Conservation (phyloP, 2,329 filamentous ascomycete species). For the Microdochium bolleyi region DNA sequence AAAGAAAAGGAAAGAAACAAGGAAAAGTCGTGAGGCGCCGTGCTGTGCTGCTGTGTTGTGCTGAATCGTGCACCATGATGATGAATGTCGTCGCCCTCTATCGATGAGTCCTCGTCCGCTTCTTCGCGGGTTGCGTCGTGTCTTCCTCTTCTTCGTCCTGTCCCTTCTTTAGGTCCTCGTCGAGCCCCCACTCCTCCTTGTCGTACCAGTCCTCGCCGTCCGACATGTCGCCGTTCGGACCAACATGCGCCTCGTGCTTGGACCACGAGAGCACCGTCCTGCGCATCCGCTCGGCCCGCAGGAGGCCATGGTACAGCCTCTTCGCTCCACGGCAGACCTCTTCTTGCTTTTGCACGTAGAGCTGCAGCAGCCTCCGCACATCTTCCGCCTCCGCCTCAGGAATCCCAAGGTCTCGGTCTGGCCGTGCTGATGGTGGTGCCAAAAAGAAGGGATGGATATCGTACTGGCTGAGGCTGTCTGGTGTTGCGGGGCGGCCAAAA, state of each 20-base stretch:
- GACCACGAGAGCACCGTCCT: conserved; percentile 66
- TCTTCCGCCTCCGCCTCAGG: conserved; percentile 71
- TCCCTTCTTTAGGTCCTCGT: conserved; percentile 71
- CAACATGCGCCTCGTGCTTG: conserved; percentile 68
- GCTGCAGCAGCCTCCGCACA: conserved; percentile 61
- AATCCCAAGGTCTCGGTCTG: conserved; percentile 65
- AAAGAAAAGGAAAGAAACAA: background rate
- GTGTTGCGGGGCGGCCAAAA: conserved; percentile 1
- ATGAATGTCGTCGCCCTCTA: conserved; percentile 11
- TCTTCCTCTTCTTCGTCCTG: conserved; percentile 80
- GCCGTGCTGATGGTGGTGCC: conserved; percentile 51
- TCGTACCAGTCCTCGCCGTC: conserved; percentile 91
- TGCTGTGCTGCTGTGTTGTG: no score
- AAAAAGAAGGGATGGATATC: conserved; percentile 69
- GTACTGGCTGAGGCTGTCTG: conserved; percentile 25
- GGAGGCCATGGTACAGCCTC: conserved; percentile 60
- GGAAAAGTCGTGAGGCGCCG: background rate
- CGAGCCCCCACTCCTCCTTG: conserved; percentile 68
- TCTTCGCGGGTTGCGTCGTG: conserved; percentile 40
- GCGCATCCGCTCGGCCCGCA: conserved; percentile 65
- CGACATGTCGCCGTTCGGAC: conserved; percentile 64
- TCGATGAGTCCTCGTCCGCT: conserved; percentile 53
- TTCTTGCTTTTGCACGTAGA: conserved; percentile 81
- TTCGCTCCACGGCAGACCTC: conserved; percentile 68
- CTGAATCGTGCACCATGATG: background rate